phyloP scores from a whole-genome alignment of 331 rosid species.

The Telfairia occidentalis region DNA sequence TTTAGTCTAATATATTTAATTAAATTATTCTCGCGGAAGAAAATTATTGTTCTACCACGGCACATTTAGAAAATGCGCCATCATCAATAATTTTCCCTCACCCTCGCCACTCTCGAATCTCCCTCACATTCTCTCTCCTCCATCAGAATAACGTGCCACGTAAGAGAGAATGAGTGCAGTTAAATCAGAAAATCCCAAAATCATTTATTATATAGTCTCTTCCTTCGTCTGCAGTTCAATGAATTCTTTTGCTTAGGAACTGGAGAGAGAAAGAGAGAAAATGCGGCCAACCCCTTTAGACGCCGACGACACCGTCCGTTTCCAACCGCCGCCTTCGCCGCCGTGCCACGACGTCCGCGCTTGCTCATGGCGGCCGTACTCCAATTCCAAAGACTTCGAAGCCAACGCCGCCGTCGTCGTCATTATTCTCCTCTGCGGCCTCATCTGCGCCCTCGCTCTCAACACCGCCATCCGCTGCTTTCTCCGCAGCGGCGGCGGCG shows the following conservation, averaged over 20 bases:
- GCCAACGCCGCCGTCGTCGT: conserved; percentile 32
- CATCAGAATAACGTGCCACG: neutral
- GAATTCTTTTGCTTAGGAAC: neutral
- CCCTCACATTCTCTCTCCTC: too few species aligned
- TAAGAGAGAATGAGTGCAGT: neutral
- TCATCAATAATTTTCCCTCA: too few species aligned
- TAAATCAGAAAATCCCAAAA: neutral
- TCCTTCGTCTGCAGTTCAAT: neutral
- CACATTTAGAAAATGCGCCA: too few species aligned
- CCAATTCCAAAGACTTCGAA: conserved; percentile 25
- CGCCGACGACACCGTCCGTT: neutral
- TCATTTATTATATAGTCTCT: conserved; percentile 4
- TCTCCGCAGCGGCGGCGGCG: conserved; percentile 15
- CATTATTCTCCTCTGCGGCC: conserved; percentile 36
- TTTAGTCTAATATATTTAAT: too few species aligned
- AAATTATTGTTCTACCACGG: too few species aligned
- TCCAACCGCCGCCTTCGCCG: neutral
- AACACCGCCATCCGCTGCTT: conserved; percentile 39
- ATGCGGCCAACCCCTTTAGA: conserved; percentile 11
- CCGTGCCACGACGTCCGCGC: conserved; percentile 6
- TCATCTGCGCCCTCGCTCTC: conserved; percentile 34
- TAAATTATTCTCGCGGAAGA: too few species aligned
- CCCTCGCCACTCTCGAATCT: too few species aligned
- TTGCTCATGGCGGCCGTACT: conserved; percentile 25
- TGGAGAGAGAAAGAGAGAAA: neutral